phyloP scores from a whole-genome alignment of 2,329 filamentous ascomycete genomes.

The Tolypocladium cylindrosporum region DNA sequence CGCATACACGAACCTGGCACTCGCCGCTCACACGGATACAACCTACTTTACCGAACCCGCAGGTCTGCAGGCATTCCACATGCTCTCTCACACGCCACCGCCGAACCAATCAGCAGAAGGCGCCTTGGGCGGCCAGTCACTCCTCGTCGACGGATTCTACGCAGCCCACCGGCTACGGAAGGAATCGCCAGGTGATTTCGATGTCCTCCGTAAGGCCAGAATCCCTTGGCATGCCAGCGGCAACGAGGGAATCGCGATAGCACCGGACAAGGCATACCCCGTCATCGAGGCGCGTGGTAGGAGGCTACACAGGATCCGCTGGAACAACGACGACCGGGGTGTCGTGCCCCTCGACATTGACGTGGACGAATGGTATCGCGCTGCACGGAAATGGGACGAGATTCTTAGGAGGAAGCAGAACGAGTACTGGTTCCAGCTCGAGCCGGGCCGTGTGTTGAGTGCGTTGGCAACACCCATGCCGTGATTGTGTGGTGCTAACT shows the following conservation, averaged over 20 bases:
- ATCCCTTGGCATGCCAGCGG: slow-evolving; percentile 82
- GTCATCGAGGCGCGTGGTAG: slow-evolving; percentile 54
- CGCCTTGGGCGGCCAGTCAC: slow-evolving; percentile 57
- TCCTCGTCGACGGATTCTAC: slow-evolving; percentile 80
- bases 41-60: slow-evolving; percentile 93
- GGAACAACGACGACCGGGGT: slow-evolving; percentile 89
- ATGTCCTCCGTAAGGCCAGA: slow-evolving; percentile 41
- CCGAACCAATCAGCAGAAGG: slow-evolving; percentile 20
- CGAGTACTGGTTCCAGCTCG: slow-evolving; percentile 72
- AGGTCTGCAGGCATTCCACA: slow-evolving; percentile 85
- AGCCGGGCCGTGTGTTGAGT: slow-evolving; percentile 71
- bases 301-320: slow-evolving; percentile 55
- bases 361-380: slow-evolving; percentile 63
- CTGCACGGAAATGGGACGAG: slow-evolving; percentile 63
- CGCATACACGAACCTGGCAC: slow-evolving; percentile 77
- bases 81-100: slow-evolving; percentile 59
- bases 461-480: slow-evolving; percentile 22
- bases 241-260: slow-evolving; percentile 72
- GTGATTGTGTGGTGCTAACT: neutral
- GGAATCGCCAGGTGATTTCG: slow-evolving; percentile 46
- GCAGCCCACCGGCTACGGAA: slow-evolving; percentile 51
- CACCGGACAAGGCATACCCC: slow-evolving; percentile 59
- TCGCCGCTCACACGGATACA: slow-evolving; percentile 84
- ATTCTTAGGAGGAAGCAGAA: slow-evolving; percentile 55
- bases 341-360: slow-evolving; percentile 46